These are phyloP conservation scores for Podaxis carcinomalis DNA, from an alignment of 768 basidiomycete genomes.

Conservation along the genomic window DNA sequence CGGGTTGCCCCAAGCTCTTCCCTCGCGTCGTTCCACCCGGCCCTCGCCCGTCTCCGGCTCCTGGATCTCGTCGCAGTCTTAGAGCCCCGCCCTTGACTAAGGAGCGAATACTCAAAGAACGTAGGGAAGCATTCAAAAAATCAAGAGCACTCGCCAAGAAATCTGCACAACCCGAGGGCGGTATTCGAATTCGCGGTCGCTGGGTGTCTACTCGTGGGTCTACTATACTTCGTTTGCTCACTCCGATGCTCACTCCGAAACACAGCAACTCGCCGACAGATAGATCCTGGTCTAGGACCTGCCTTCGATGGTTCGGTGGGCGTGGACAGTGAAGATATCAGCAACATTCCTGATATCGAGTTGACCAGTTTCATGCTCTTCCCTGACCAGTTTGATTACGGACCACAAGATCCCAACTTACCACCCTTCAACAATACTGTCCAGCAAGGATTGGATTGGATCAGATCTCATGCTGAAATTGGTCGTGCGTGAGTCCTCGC, in stretches of 20 bases:
- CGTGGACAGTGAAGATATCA: conserved; percentile 64
- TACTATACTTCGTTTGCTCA: background rate
- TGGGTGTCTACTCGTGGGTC: conserved; percentile 53
- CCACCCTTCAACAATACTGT: conserved; percentile 50
- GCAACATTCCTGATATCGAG: conserved; percentile 50
- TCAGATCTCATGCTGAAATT: conserved; percentile 40
- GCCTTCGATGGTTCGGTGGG: conserved; percentile 60
- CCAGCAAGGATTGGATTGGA: conserved; percentile 52
- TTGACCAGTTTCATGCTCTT: conserved; percentile 62
- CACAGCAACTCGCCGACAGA: conserved; percentile 45
- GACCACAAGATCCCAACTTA: conserved; percentile 41
- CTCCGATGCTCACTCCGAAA: conserved; percentile 7
- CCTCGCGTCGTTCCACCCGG: conserved; percentile 32
- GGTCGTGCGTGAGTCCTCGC: conserved; percentile 35
- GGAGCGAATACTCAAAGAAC: conserved; percentile 41
- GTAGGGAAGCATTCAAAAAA: conserved; percentile 44
- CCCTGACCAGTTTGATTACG: conserved; percentile 64
- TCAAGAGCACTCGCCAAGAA: conserved; percentile 19
- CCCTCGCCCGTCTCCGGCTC: conserved; percentile 35
- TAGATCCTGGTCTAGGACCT: conserved; percentile 38
- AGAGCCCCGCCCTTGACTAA: conserved; percentile 38
- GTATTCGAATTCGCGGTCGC: conserved; percentile 51
- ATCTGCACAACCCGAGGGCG: conserved; percentile 25
- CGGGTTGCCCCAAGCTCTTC: conserved; percentile 53
- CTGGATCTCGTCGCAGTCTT: conserved; percentile 32